phyloP scores from a whole-genome alignment of 192 early-diverging fungal species.

The Backusella tuberculispora region DNA sequence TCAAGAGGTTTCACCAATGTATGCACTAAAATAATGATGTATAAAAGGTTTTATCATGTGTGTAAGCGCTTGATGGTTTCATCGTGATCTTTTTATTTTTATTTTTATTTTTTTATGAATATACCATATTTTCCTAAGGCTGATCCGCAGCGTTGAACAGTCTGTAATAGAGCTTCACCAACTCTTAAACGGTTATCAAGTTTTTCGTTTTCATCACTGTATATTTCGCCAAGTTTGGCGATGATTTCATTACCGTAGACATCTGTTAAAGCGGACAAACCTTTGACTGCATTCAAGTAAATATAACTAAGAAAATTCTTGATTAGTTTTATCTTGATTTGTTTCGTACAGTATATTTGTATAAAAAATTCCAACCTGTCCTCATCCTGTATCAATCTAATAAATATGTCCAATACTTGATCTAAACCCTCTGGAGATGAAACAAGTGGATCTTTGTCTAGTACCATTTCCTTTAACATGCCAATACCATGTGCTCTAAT shows the following conservation, averaged over 20 bases:
- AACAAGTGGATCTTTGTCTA: slow-evolving; percentile 65
- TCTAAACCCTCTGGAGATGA: slow-evolving; percentile 61
- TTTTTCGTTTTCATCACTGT: slow-evolving; percentile 46
- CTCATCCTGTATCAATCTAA: slow-evolving; percentile 73
- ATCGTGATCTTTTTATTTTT: not conserved
- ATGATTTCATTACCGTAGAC: slow-evolving; percentile 74
- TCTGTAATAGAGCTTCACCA: slow-evolving; percentile 89
- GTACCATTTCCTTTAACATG: slow-evolving; percentile 80
- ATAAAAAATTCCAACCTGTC: slow-evolving; percentile 63
- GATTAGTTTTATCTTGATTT: slow-evolving; percentile 9
- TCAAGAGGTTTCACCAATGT: slow-evolving; percentile 42
- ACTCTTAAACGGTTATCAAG: slow-evolving; percentile 78
- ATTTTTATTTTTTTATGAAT: not conserved
- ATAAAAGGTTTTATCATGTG: slow-evolving; percentile 29
- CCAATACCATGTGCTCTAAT: slow-evolving; percentile 88
- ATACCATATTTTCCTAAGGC: slow-evolving; percentile 76
- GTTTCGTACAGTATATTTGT: not conserved
- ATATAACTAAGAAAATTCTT: slow-evolving; percentile 66
- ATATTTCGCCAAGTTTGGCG: slow-evolving; percentile 67
- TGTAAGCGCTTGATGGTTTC: not conserved
- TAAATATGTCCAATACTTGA: slow-evolving; percentile 74
- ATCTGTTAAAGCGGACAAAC: slow-evolving; percentile 83
- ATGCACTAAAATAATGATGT: slow-evolving; percentile 35
- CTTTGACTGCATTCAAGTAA: slow-evolving; percentile 92
- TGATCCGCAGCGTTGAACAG: slow-evolving; percentile 78